Evolutionary conservation across 78 protist genomes (phyloP).

Genomic region (Pelomyxa schiedti): DNA sequence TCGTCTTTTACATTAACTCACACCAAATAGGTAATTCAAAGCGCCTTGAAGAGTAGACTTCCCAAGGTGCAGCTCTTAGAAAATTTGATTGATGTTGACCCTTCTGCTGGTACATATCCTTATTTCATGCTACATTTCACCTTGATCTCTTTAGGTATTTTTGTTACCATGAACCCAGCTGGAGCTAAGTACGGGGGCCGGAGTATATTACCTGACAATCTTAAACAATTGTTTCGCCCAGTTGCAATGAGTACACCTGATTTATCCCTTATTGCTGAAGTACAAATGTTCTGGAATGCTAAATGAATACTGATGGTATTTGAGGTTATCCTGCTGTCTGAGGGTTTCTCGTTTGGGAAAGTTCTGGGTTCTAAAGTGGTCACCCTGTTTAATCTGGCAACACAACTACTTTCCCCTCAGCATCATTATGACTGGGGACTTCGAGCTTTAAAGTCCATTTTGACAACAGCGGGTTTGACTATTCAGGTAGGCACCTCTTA

Average conservation of each 20-base stretch:
- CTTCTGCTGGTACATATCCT: conserved; percentile 10
- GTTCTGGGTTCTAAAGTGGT: conserved; percentile 82
- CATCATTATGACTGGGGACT: conserved; percentile 98
- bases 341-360: conserved; percentile 90
- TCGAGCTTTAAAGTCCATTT: conserved; percentile 90
- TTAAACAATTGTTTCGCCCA: conserved; percentile 88
- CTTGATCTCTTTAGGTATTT: conserved; percentile 94
- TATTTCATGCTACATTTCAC: conserved; percentile 4
- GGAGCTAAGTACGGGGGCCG: conserved; percentile 94
- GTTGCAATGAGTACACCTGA: conserved; percentile 93
- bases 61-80: conserved; percentile 54
- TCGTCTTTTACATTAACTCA: not conserved
- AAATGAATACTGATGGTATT: conserved; percentile 70
- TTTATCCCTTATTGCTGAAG: conserved; percentile 88
- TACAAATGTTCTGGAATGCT: conserved; percentile 64
- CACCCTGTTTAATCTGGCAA: conserved; percentile 86
- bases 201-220: conserved; percentile 94
- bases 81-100: conserved; percentile 11
- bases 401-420: conserved; percentile 82
- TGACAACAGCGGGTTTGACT: conserved; percentile 82
- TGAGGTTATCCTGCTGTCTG: conserved; percentile 91
- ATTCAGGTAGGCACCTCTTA: too few species aligned
- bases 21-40: conserved; percentile 68
- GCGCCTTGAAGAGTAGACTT: conserved; percentile 49
- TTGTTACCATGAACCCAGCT: conserved; percentile 99